Base-by-base conservation (phyloP, 2,329 filamentous ascomycete genomes). In the Xylaria sp. region DNA sequence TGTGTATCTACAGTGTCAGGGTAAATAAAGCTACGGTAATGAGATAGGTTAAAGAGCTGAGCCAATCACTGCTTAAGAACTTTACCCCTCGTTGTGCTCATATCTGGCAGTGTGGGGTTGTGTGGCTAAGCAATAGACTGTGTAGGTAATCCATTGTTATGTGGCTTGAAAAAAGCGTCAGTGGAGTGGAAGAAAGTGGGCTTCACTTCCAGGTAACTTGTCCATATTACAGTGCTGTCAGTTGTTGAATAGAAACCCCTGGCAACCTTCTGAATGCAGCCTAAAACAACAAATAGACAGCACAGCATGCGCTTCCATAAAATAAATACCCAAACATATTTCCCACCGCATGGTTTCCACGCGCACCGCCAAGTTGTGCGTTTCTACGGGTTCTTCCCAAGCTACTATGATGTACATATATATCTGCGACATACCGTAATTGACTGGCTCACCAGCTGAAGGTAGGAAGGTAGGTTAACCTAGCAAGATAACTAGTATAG, bases 231-330 rank as follows among this genome's bases (percentile, higher is more conserved):
- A 17, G 17, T 38, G 17, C 11, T 1, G 36, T 15, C 36, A n/a
- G n/a, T n/a, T n/a, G n/a, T n/a, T n/a, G n/a, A n/a, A n/a, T n/a
- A n/a, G 51, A 44, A n/a, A 29, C 38, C 62, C 55, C 62, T 54
- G 22, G 27, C 55, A 61, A 65, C 49, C n/a, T n/a, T n/a, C n/a
- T 61, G 17, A 61, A 60, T 61, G 55, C 39, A 54, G 55, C 29
- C 62, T 54, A 61, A 61, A 65, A 55, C 61, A 65, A 64, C 45
- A 64, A 64, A 59, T 31, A 58, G 36, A 45, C 45, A 53, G 22
- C 25, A 17, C 27, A 27, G 3, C n/a, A 9, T 11, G 7, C 3
- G 5, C 5, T 27, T 10, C 22, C 45, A 29, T 15, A 13, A 11
- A 50, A 50, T 20, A 20, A n/a, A 17, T n/a, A 29, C 5, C 20